phyloP scores from a whole-genome alignment of 768 basidiomycete genomes.

The Xerocomus spinulosus region DNA sequence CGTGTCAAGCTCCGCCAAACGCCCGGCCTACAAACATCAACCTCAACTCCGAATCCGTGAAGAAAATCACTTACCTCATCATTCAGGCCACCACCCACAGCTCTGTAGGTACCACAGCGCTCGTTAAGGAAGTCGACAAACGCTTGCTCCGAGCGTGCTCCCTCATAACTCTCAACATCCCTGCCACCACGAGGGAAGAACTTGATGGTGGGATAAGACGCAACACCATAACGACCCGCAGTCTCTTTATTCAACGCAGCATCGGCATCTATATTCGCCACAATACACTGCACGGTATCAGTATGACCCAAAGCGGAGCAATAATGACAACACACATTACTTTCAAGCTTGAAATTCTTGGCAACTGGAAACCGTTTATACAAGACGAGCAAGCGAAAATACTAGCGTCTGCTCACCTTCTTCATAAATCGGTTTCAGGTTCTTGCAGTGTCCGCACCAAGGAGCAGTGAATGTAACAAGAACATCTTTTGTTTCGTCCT shows the following conservation, averaged over 20 bases:
- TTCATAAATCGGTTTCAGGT: constrained; percentile 81
- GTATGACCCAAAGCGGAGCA: not conserved
- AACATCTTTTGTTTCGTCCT: constrained; percentile 74
- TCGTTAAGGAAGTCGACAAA: constrained; percentile 79
- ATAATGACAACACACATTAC: constrained; percentile 46
- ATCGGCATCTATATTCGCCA: constrained; percentile 91
- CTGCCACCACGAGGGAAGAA: constrained; percentile 80
- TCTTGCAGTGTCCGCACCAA: constrained; percentile 97
- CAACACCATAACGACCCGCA: constrained; percentile 65
- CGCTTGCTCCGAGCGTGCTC: constrained; percentile 66
- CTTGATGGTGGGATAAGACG: constrained; percentile 89
- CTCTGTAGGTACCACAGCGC: constrained; percentile 81
- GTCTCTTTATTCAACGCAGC: constrained; percentile 72
- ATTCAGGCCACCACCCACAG: constrained; percentile 75
- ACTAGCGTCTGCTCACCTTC: constrained; percentile 41
- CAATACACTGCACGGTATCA: constrained; percentile 58
- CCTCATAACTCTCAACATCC: constrained; percentile 62
- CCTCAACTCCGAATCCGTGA: not conserved
- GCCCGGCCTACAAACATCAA: constrained; percentile 62
- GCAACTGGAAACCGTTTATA: constrained; percentile 49
- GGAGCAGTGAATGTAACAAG: constrained; percentile 82
- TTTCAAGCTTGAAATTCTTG: constrained; percentile 69
- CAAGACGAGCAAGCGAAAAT: not conserved
- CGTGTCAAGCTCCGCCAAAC: constrained; percentile 68
- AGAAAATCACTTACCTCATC: constrained; percentile 45